Evolutionary conservation across 164 flowering plant species (phyloP).

Genomic region (Sextonia rubra): DNA sequence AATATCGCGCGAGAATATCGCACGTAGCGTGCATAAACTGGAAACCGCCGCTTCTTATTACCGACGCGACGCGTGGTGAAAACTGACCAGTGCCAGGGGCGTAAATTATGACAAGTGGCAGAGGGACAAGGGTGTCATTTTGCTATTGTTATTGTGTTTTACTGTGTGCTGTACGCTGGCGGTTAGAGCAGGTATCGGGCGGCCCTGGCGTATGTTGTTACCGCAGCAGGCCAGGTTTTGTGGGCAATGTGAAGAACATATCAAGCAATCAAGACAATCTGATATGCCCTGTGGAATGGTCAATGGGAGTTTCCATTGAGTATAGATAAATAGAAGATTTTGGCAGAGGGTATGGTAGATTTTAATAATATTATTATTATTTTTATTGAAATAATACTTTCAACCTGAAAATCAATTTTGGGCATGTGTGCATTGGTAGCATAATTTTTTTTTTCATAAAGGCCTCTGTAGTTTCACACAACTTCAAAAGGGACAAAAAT

Average conservation of each 20-base stretch:
- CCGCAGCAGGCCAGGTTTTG: constrained; percentile 5
- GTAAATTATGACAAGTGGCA: constrained; percentile 20
- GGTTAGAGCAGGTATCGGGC: constrained; percentile 36
- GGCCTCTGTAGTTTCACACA: too few relatives aligned
- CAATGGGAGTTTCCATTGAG: too few relatives aligned
- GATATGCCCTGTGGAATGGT: neutral
- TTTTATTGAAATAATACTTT: too few relatives aligned
- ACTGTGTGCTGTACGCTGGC: constrained; percentile 25
- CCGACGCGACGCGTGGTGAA: constrained; percentile 10
- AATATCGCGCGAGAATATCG: neutral
- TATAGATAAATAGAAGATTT: too few relatives aligned
- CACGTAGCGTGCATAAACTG: neutral
- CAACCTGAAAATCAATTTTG: too few relatives aligned
- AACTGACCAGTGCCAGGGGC: neutral
- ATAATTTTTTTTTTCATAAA: too few relatives aligned
- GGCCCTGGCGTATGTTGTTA: neutral
- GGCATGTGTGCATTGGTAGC: too few relatives aligned
- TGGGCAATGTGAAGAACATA: neutral
- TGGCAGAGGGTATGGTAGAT: too few relatives aligned
- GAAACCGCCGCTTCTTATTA: constrained; percentile 1
- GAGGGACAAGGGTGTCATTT: too few relatives aligned
- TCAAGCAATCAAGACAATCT: neutral
- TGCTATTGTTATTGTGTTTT: too few relatives aligned
- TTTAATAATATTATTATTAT: too few relatives aligned
- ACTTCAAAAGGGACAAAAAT: too few relatives aligned